Evolutionary conservation across 345 rosid genomes (phyloP).

Genomic region (Linum tenue): DNA sequence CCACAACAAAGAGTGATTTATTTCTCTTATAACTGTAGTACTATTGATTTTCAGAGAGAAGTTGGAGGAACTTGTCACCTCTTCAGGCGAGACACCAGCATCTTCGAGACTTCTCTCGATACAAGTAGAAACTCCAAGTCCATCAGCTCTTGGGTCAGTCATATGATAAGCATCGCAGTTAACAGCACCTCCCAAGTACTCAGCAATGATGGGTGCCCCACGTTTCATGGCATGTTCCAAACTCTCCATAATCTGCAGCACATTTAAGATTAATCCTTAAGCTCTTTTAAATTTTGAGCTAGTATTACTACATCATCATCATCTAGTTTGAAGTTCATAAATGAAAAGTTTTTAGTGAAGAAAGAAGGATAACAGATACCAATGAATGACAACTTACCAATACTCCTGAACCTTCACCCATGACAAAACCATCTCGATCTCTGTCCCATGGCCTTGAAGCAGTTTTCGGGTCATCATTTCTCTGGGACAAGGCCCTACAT

Average conservation of each 20-base stretch:
- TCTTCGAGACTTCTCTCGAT: slow-evolving; percentile 90
- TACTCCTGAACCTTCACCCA: slow-evolving; percentile 99
- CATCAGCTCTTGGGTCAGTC: slow-evolving; percentile 99
- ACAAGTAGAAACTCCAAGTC: slow-evolving; percentile 97
- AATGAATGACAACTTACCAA: slow-evolving; percentile 50
- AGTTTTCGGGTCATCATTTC: slow-evolving; percentile 94
- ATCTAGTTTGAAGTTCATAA: not conserved
- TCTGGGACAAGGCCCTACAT: slow-evolving; percentile 92
- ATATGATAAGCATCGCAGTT: slow-evolving; percentile 98
- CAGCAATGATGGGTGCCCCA: slow-evolving; percentile 94
- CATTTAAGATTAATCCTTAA: slow-evolving; percentile 7
- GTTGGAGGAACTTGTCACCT: slow-evolving; percentile 30
- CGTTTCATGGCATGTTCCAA: slow-evolving; percentile 96
- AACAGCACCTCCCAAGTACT: slow-evolving; percentile 95
- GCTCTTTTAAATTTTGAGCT: slow-evolving; percentile 2
- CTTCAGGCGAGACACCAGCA: slow-evolving; percentile 98
- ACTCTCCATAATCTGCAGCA: slow-evolving; percentile 83
- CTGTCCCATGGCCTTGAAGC: slow-evolving; percentile 99
- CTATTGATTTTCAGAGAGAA: not conserved
- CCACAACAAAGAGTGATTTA: not conserved
- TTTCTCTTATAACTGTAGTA: no score
- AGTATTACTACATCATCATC: not conserved
- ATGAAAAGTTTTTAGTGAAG: not conserved
- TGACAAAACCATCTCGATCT: slow-evolving; percentile 88
- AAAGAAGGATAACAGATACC: not conserved